Base-by-base conservation (phyloP, 2,329 filamentous ascomycete species). In the Dactylellina sp. region DNA sequence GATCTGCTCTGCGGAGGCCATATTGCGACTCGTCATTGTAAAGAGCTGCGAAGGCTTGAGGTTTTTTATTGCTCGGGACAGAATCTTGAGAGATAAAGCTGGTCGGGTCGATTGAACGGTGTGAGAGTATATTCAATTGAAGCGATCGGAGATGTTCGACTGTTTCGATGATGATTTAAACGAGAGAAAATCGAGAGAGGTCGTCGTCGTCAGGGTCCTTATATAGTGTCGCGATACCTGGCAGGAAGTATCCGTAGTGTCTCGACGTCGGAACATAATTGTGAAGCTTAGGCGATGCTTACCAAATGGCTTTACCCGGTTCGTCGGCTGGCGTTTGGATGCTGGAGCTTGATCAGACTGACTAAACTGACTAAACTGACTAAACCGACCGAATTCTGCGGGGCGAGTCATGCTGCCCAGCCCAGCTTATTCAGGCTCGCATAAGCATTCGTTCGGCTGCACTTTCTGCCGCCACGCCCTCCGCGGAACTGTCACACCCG, bases 1-100 rank as follows among this genome's bases (percentile, higher is more conserved):
- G 70, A 74, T 66, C 52, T 74, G 61, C n/a, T 52, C 49, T 25
- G 24, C 18, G 7, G 70, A 74, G 22, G 61, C 39, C 55, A 62
- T 65, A 24, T 74, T 74, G 56, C 47, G 56, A 28, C 39, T 74
- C n/a, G 61, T 74, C 70, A 74, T 74, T n/a, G 32, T 60, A 28
- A 47, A 4, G 22, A 59, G n/a, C 24, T 46, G 55, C 9, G 50
- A 22, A 20, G 59, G 66, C 39, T 52, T 71, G 40, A 71, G 16
- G 57, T n/a, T 35, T 18, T 57, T 63, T 40, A 12, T 32, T 52
- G 42, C 25, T 44, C 52, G 49, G 37, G 66, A 59, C n/a, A 71
- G 66, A 63, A 71, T 71, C 24, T 71, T 59, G 66, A 18, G 9
- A 18, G 57, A 22, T 57, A 24, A 14, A 52, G 39, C 2, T 49